Base-by-base conservation (phyloP, 306 rosid species). In the Fagus crenata region DNA sequence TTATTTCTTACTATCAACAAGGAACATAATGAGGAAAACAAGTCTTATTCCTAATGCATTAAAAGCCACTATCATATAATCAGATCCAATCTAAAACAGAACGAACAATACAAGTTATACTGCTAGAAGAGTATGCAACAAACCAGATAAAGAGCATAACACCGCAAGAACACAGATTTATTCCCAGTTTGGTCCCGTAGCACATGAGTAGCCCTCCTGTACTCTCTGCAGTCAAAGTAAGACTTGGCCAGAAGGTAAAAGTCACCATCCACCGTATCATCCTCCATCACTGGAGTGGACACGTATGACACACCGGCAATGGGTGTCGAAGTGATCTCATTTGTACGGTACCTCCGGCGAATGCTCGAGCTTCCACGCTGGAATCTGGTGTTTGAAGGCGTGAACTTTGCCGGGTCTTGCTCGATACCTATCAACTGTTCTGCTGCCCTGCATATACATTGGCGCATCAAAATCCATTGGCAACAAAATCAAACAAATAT, bases 321-420 rank as follows among this genome's bases (percentile, higher is more conserved):
- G 0, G 99, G 99, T 0, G 99, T 95, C 1, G 83, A 4, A 7
- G 70, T 54, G 35, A 82, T 35, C 81, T 96, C 98, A 58, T 84
- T 83, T 1, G 97, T 84, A 4, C 89, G 88, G 78, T 86, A 92
- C 71, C 96, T 86, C 49, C 99, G 83, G 39, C 96, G 89, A 61
- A 96, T 96, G 86, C 99, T 96, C 1, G 99, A 96, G 78, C 99
- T 96, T 7, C 97, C 97, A 1, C 98, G 92, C 86, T 96, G 99
- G 82, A 90, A 92, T 70, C 96, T 89, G 22, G 97, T 92, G 87
- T 92, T 92, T 0, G 96, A 83, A 36, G 99, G 99, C 18, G 99
- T 92, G 81, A 90, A 95, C 87, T 92, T 92, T 0, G 91, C 91
- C 0, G 96, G 99, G 82, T 95, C 99, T 40, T 87, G 93, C 81